Conservation (phyloP, 306 rosid species). For the Fagus sylvatica region DNA sequence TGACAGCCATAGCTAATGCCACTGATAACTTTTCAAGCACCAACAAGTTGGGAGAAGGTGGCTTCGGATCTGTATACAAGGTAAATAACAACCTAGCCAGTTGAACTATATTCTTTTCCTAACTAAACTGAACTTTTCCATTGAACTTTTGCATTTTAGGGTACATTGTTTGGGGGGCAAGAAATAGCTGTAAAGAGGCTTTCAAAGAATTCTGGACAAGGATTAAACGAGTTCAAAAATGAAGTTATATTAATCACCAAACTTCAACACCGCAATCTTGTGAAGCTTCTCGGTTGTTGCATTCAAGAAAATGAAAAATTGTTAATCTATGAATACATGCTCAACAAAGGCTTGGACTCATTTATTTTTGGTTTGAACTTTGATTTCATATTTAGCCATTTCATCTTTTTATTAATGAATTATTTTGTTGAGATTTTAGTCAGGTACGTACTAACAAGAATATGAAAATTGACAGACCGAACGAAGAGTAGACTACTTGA, state of each 20-base stretch:
- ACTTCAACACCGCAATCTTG: neutral
- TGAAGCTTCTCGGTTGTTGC: neutral
- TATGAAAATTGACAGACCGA: neutral
- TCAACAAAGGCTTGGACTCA: neutral
- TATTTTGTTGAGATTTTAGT: neutral
- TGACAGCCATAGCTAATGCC: too few relatives aligned
- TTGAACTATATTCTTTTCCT: too few relatives aligned
- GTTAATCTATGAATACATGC: neutral
- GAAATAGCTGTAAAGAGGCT: neutral
- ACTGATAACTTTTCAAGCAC: too few relatives aligned
- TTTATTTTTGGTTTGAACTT: neutral
- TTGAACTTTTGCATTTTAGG: too few relatives aligned
- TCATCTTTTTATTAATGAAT: neutral
- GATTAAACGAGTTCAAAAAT: neutral
- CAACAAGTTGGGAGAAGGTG: too few relatives aligned
- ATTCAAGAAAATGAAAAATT: neutral
- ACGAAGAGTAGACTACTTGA: neutral
- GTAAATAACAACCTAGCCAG: too few relatives aligned
- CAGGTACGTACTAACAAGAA: neutral
- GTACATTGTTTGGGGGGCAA: neutral
- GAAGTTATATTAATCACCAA: neutral
- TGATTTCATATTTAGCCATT: neutral
- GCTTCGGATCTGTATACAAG: too few relatives aligned
- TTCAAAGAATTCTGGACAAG: neutral
- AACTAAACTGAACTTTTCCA: too few relatives aligned